These are phyloP conservation scores for Cercospora beticola DNA, from an alignment of 2,329 filamentous ascomycete genomes.

Conservation along the genomic window DNA sequence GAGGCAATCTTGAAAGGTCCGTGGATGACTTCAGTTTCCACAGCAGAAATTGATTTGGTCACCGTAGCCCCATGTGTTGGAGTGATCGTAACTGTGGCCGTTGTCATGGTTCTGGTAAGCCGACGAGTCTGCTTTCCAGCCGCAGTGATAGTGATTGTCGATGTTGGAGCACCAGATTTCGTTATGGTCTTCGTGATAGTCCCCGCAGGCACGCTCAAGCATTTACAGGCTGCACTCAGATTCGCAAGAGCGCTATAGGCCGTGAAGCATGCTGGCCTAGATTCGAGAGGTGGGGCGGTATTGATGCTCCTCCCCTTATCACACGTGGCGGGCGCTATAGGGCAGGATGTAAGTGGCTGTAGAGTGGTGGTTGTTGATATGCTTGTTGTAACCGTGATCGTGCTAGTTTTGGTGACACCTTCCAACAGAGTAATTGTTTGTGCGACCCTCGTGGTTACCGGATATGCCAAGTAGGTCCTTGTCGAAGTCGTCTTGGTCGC, in stretches of 20 bases:
- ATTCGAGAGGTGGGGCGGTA: background rate
- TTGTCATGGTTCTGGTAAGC: slow-evolving; percentile 3
- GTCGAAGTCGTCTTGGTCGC: slow-evolving; percentile 7
- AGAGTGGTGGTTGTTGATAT: background rate
- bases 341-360: background rate
- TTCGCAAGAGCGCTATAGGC: background rate
- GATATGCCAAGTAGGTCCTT: slow-evolving; percentile 6
- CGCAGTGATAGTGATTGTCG: background rate
- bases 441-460: background rate
- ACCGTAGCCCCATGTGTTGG: background rate
- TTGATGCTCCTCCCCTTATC: background rate
- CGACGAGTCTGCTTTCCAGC: slow-evolving; percentile 2
- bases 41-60: background rate
- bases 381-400: slow-evolving; percentile 5
- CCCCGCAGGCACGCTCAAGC: background rate
- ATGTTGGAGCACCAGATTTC: background rate
- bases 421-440: background rate
- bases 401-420: background rate
- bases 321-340: background rate
- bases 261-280: slow-evolving; percentile 1
- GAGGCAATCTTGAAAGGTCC: slow-evolving; percentile 7
- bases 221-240: slow-evolving; percentile 2
- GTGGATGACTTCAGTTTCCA: background rate
- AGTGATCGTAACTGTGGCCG: background rate
- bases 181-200: background rate